phyloP scores from a whole-genome alignment of 306 rosid genomes.

The Prinsepia uniflora region DNA sequence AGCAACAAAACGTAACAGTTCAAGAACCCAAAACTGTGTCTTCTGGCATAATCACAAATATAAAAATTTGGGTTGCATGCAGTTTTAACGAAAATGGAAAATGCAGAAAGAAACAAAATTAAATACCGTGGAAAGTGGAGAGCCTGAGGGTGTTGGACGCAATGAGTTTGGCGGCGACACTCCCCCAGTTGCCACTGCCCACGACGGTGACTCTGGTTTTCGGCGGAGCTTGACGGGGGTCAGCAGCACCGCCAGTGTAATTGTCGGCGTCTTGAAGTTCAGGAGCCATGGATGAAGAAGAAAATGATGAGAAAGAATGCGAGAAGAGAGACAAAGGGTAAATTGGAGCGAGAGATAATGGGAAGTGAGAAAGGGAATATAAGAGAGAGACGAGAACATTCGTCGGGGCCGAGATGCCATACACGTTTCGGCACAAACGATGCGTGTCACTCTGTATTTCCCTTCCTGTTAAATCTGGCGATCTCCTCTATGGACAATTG shows the following conservation, averaged over 20 bases:
- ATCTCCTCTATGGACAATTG: slow-evolving; percentile 28
- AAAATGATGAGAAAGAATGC: neutral
- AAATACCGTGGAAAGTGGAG: slow-evolving; percentile 61
- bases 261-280: slow-evolving; percentile 22
- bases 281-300: slow-evolving; percentile 51
- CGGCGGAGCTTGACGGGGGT: slow-evolving; percentile 5
- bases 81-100: neutral
- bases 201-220: slow-evolving; percentile 74
- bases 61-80: neutral
- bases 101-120: neutral
- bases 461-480: slow-evolving; percentile 46
- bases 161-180: slow-evolving; percentile 86
- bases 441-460: slow-evolving; percentile 9
- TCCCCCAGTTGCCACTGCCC: slow-evolving; percentile 98
- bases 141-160: slow-evolving; percentile 70
- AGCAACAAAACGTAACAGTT: neutral
- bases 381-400: slow-evolving; percentile 11
- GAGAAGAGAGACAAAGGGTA: neutral
- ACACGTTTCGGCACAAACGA: slow-evolving; percentile 57
- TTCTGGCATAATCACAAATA: too few relatives aligned
- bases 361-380: slow-evolving; percentile 19
- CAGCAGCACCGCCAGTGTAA: neutral
- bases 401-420: slow-evolving; percentile 58
- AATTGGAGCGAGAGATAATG: neutral
- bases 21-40: neutral